Base-by-base conservation (phyloP, 208 protist genomes). In the Leishmania martiniquensis region DNA sequence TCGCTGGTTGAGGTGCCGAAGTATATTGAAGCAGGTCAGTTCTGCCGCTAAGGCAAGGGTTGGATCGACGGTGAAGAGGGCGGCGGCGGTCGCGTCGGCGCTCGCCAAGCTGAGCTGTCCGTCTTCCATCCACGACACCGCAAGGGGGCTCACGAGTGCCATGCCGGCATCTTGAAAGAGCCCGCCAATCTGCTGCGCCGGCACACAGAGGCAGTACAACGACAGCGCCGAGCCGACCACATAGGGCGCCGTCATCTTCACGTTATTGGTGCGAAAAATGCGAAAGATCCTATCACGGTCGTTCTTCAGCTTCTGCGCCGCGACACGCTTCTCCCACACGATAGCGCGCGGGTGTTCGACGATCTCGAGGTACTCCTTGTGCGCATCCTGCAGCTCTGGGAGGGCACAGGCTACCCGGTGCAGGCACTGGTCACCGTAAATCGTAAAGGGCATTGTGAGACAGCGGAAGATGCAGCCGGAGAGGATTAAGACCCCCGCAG, bases 361-460 rank as follows among this genome's bases (percentile, higher is more conserved):
- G 62, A 96, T 90, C 51, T 63, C 71, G 17, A 81, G 74, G 77
- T 95, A 97, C 60, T 87, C 72, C 45, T 85, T 72, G 76, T 93
- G 72, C 13, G 92, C 91, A 2, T 87, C 85, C 66, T 92, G 89
- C 75, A 97, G 83, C 80, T 95, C 90, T 10, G 94, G 92, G 55
- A 92, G 68, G 20, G 92, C 94, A 52, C 74, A 68, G 2, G 91
- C 91, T 12, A 86, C 76, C 6, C 91, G 88, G 10, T 82, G 66
- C n/a, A 97, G 78, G 73, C 88, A 94, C 39, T 86, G 84, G 67
- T 97, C 92, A 60, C 94, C 94, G 86, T 97, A 97, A 34, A 96
- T 77, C 55, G 87, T 91, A 12, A 77, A 66, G 6, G 90, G 88
- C 32, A 97, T 69, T 1, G 87, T 89, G 51, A 83, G 34, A 4